Conservation (phyloP, 2,329 filamentous ascomycete genomes). For the Phaeomoniella chlamydospora region DNA sequence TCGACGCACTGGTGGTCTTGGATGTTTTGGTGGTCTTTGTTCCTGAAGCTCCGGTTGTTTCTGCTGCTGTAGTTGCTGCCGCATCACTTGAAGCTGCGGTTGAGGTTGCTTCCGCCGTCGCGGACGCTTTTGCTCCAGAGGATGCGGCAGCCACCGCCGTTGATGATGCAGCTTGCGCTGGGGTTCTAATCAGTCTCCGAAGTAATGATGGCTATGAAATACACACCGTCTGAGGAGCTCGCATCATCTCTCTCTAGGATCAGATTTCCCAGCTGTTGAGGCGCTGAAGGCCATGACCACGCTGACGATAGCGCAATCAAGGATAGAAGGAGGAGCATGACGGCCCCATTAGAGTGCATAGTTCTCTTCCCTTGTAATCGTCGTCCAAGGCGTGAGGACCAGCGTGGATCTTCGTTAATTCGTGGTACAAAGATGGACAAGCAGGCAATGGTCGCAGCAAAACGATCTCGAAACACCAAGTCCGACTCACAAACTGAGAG, state of each 20-base stretch:
- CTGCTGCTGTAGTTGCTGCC: conserved; percentile 6
- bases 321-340: conserved; percentile 9
- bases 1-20: conserved; percentile 13
- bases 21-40: conserved; percentile 10
- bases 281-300: conserved; percentile 17
- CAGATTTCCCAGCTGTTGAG: conserved; percentile 8
- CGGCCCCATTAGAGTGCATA: no score
- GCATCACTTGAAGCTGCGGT: conserved; percentile 4
- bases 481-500: no score
- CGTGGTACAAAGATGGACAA: no score
- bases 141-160: conserved; percentile 2
- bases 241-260: conserved; percentile 12
- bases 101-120: conserved; percentile 4
- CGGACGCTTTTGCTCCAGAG: conserved; percentile 1
- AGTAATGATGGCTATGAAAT: not conserved
- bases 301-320: conserved; percentile 12
- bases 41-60: conserved; percentile 6
- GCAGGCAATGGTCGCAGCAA: no score
- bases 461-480: no score
- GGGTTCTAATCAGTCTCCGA: no score
- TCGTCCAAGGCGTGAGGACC: no score
- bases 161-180: not conserved
- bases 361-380: no score
- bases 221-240: not conserved
- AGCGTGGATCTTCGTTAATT: no score